phyloP scores from a whole-genome alignment of 2,329 filamentous ascomycete species.

The Alternaria atra region DNA sequence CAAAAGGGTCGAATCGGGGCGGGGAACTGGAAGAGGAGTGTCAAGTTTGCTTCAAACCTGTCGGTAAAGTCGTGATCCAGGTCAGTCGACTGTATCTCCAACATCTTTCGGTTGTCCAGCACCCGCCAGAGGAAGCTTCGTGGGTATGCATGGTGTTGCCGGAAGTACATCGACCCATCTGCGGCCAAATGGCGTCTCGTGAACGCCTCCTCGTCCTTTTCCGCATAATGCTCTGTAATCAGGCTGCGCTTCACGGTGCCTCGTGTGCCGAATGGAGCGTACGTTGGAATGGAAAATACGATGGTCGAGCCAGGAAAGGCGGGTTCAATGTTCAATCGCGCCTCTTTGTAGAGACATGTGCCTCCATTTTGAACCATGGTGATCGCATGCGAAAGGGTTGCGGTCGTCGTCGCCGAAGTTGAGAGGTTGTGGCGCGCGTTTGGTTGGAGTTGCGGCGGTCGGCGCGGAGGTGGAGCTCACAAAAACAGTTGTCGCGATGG shows the following conservation, averaged over 20 bases:
- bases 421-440: conserved; percentile 22
- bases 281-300: conserved; percentile 62
- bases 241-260: conserved; percentile 45
- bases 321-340: conserved; percentile 81
- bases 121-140: conserved; percentile 92
- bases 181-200: conserved; percentile 74
- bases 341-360: conserved; percentile 83
- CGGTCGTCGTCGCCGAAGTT: conserved; percentile 6
- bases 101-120: conserved; percentile 77
- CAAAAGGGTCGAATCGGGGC: conserved; percentile 77
- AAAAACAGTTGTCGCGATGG: conserved; percentile 47
- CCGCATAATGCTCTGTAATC: conserved; percentile 50
- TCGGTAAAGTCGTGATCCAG: conserved; percentile 73
- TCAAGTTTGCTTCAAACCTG: conserved; percentile 73
- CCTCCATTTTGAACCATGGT: conserved; percentile 72
- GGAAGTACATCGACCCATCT: conserved; percentile 84
- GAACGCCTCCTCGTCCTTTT: conserved; percentile 76
- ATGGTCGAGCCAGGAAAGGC: conserved; percentile 73
- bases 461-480: conserved; percentile 34
- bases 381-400: conserved; percentile 63
- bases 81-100: conserved; percentile 87
- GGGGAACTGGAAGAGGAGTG: conserved; percentile 80
- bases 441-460: conserved; percentile 24
- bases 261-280: conserved; percentile 43
- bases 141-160: conserved; percentile 77